These are phyloP conservation scores for Dacryopinax primogenitus DNA, from an alignment of 768 basidiomycete species.

Conservation along the genomic window DNA sequence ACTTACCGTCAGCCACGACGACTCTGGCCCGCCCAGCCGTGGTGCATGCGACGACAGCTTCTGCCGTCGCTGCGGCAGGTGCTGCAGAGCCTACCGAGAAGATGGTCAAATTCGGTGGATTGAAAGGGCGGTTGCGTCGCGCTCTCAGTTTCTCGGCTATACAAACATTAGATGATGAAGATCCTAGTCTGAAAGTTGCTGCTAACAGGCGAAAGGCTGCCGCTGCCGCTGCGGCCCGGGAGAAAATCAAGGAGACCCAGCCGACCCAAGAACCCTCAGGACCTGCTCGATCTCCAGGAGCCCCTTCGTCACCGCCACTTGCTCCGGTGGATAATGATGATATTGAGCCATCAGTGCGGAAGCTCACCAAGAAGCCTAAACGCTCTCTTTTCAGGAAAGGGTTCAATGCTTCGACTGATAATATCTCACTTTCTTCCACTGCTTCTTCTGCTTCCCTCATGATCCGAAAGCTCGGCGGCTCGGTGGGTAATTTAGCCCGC, in stretches of 20 bases:
- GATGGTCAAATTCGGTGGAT: slow-evolving; percentile 36
- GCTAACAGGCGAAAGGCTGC: slow-evolving; percentile 8
- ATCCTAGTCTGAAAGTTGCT: slow-evolving; percentile 21
- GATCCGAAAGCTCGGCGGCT: slow-evolving; percentile 80
- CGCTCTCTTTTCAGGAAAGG: slow-evolving; percentile 77
- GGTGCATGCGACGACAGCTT: slow-evolving; percentile 27
- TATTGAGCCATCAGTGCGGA: slow-evolving; percentile 33
- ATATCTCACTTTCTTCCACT: slow-evolving; percentile 88
- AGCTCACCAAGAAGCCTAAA: slow-evolving; percentile 42
- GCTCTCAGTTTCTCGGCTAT: slow-evolving; percentile 55
- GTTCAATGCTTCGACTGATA: slow-evolving; percentile 79
- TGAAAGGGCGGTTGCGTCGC: slow-evolving; percentile 65
- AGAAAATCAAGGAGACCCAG: background rate
- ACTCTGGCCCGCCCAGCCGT: slow-evolving; percentile 20
- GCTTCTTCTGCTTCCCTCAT: slow-evolving; percentile 92
- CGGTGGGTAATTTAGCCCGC: slow-evolving; percentile 76
- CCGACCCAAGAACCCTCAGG: slow-evolving; percentile 15
- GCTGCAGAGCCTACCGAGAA: slow-evolving; percentile 17
- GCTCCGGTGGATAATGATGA: slow-evolving; percentile 20
- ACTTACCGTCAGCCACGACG: slow-evolving; percentile 32
- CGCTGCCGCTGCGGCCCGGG: slow-evolving; percentile 6
- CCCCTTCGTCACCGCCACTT: slow-evolving; percentile 25
- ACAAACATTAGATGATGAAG: slow-evolving; percentile 46
- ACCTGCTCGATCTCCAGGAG: slow-evolving; percentile 17
- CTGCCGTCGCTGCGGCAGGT: slow-evolving; percentile 25